Conservation (phyloP, 768 basidiomycete genomes). For the Stropharia rugosoannulata region DNA sequence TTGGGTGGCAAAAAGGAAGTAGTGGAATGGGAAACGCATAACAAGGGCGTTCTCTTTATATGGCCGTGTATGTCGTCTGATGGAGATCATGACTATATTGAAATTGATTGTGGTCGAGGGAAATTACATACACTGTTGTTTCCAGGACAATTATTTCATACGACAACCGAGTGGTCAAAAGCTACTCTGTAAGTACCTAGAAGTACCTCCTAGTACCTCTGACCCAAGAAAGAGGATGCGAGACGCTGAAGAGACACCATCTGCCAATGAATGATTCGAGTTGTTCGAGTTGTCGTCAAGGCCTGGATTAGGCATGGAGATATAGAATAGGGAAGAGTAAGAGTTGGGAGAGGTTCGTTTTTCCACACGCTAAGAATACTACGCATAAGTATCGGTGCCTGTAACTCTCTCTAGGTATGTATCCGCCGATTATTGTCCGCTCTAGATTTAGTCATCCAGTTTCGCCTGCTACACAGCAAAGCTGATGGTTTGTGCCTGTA, state of each 20-base stretch:
- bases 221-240: not conserved
- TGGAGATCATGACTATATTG: constrained; percentile 1
- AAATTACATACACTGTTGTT: constrained; percentile 7
- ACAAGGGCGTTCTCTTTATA: constrained; percentile 12
- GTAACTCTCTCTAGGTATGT: no score
- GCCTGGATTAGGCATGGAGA: not conserved
- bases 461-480: no score
- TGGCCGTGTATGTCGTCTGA: constrained; percentile 1
- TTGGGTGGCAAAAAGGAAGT: constrained; percentile 41
- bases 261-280: not conserved
- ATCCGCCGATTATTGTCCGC: no score
- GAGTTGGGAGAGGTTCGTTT: no score
- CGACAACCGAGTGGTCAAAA: not conserved
- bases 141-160: constrained; percentile 17
- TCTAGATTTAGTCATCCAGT: no score
- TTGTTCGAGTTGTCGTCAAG: not conserved
- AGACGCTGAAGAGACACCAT: not conserved
- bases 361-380: no score
- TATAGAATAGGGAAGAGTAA: no score
- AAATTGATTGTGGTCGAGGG: not conserved
- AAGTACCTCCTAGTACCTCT: not conserved
- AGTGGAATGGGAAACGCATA: constrained; percentile 24
- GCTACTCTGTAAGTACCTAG: not conserved
- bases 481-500: no score
- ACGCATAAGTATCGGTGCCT: no score